A percentile compares a stretch with the other conserved stretches of the same genome.
These are phyloP conservation scores for Colletotrichum destructivum DNA, from an alignment of 2,329 filamentous ascomycete genomes.

Conservation along the genomic window DNA sequence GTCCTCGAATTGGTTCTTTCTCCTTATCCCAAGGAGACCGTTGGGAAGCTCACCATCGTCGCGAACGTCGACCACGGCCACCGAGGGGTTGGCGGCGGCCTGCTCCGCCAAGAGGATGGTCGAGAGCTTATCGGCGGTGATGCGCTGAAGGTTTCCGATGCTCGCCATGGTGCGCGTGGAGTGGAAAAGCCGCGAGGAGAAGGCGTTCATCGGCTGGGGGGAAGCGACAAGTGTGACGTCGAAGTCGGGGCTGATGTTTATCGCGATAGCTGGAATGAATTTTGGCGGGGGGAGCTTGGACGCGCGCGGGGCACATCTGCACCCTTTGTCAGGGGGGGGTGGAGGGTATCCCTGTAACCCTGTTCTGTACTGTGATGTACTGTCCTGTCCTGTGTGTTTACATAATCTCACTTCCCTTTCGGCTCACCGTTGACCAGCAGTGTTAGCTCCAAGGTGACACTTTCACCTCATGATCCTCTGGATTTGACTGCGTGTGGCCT, in stretches of 20 bases:
- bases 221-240: slow-evolving; percentile 10
- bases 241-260: not conserved
- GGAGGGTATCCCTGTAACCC: too few species aligned
- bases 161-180: slow-evolving; percentile 60
- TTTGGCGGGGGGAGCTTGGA: slow-evolving; percentile 25
- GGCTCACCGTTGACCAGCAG: not conserved
- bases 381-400: not conserved
- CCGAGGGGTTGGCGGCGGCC: slow-evolving; percentile 57
- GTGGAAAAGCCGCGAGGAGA: not conserved
- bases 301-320: slow-evolving; percentile 14
- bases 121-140: slow-evolving; percentile 79
- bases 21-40: not conserved
- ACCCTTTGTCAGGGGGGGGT: not conserved
- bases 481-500: too few species aligned
- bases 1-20: too few species aligned
- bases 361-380: too few species aligned
- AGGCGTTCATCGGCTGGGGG: slow-evolving; percentile 10
- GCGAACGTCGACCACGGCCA: slow-evolving; percentile 90
- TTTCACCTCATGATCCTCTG: too few species aligned
- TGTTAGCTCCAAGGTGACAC: too few species aligned
- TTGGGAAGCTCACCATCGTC: slow-evolving; percentile 75
- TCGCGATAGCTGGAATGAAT: not conserved
- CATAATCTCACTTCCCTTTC: not conserved
- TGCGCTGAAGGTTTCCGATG: slow-evolving; percentile 75
- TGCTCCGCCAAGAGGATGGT: slow-evolving; percentile 71